A percentile compares a stretch with the other conserved stretches of the same genome.
These are phyloP conservation scores for Monosporascus ibericus DNA, from an alignment of 2,329 filamentous ascomycete genomes.

Conservation along the genomic window DNA sequence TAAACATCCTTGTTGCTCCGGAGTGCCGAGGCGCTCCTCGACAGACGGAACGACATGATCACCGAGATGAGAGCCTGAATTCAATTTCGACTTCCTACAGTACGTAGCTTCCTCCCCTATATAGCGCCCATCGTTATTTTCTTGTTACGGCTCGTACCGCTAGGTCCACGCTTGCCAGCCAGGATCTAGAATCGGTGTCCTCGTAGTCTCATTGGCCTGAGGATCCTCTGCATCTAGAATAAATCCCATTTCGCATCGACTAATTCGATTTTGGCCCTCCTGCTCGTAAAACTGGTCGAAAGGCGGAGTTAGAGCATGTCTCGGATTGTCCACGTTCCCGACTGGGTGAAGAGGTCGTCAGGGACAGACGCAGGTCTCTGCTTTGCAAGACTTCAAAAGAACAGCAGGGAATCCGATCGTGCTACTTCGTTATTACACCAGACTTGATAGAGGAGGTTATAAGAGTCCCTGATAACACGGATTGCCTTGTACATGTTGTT, in stretches of 20 bases:
- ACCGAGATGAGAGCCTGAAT: too few relatives aligned
- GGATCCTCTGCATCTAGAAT: slow-evolving; percentile 43
- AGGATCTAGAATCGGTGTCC: slow-evolving; percentile 2
- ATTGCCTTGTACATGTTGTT: slow-evolving; percentile 52
- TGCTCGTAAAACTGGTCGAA: slow-evolving; percentile 42
- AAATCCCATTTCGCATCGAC: slow-evolving; percentile 43
- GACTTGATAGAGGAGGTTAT: slow-evolving; percentile 38
- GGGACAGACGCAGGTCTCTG: slow-evolving; percentile 35
- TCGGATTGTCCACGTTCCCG: slow-evolving; percentile 35
- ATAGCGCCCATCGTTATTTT: too few relatives aligned
- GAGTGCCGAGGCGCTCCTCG: too few relatives aligned
- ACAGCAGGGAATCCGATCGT: slow-evolving; percentile 40
- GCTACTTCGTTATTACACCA: slow-evolving; percentile 51
- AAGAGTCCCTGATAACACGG: slow-evolving; percentile 38
- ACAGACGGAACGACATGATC: too few relatives aligned
- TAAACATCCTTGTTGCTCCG: too few relatives aligned
- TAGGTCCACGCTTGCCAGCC: slow-evolving; percentile 21
- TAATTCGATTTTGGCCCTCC: slow-evolving; percentile 33
- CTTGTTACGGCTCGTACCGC: neutral
- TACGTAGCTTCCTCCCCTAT: too few relatives aligned
- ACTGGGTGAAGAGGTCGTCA: slow-evolving; percentile 41
- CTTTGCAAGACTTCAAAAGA: slow-evolving; percentile 47
- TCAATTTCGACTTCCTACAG: too few relatives aligned
- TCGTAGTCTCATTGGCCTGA: slow-evolving; percentile 9
- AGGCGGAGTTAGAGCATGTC: slow-evolving; percentile 31